A percentile compares a stretch with the other conserved stretches of the same genome.
Evolutionary conservation across 1,284 basidiomycete genomes (phyloP).

Genomic region (Boletus putidus): DNA sequence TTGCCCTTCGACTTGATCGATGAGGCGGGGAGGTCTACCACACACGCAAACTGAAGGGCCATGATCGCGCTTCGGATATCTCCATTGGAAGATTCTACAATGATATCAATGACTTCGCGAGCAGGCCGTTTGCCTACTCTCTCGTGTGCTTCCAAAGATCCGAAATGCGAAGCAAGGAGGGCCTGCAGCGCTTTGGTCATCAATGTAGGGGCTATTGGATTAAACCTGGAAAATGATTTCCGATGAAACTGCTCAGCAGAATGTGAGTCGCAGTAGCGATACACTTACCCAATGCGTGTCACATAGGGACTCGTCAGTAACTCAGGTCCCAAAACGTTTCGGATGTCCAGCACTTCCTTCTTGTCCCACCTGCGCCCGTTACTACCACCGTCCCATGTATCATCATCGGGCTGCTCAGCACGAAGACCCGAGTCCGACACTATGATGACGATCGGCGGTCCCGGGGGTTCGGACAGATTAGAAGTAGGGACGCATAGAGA

Average conservation of each 20-base stretch:
- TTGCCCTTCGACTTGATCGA: constrained; percentile 30
- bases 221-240: constrained; percentile 60
- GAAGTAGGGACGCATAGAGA: constrained; percentile 50
- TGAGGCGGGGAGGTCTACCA: constrained; percentile 39
- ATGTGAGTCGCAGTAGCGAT: neutral
- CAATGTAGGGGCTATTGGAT: constrained; percentile 86
- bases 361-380: constrained; percentile 44
- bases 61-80: constrained; percentile 94
- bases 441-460: constrained; percentile 77
- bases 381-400: constrained; percentile 44
- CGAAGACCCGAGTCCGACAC: constrained; percentile 81
- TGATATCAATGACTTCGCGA: constrained; percentile 67
- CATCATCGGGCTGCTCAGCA: constrained; percentile 63
- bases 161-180: constrained; percentile 56
- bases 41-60: constrained; percentile 81
- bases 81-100: constrained; percentile 81
- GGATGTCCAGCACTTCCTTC: constrained; percentile 63
- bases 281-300: constrained; percentile 68
- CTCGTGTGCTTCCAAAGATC: constrained; percentile 16
- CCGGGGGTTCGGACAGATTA: constrained; percentile 30
- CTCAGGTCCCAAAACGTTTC: constrained; percentile 63
- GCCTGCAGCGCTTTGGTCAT: constrained; percentile 76
- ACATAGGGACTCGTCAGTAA: constrained; percentile 66
- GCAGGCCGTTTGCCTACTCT: constrained; percentile 44
- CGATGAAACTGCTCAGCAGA: constrained; percentile 5